phyloP scores from a whole-genome alignment of 1,284 basidiomycete species.

The Microbotryum intermedium region DNA sequence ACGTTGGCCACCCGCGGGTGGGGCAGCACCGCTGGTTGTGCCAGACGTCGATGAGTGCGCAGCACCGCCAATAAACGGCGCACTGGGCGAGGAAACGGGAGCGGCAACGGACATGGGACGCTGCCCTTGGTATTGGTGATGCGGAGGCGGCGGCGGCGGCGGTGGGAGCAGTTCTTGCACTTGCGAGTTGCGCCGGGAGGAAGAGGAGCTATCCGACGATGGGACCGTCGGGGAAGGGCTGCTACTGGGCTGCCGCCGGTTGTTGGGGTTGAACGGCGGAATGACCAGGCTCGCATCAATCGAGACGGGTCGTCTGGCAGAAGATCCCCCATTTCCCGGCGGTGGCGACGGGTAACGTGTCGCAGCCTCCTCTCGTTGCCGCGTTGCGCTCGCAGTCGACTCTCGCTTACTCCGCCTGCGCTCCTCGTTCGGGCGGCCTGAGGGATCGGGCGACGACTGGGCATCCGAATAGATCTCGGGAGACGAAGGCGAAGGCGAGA shows the following conservation, averaged over 20 bases:
- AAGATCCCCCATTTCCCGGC: not conserved
- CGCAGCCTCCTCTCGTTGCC: conserved; percentile 2
- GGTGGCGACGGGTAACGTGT: conserved; percentile 20
- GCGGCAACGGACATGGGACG: conserved; percentile 5
- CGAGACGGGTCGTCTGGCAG: not conserved
- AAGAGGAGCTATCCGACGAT: not conserved
- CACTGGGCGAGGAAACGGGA: not conserved
- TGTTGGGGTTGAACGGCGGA: conserved; percentile 31
- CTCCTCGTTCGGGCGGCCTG: conserved; percentile 2
- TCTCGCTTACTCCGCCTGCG: conserved; percentile 17
- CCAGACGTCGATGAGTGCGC: too few relatives aligned
- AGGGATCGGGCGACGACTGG: not conserved
- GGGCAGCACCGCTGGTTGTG: too few relatives aligned
- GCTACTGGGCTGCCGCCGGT: conserved; percentile 8
- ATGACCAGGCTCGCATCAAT: conserved; percentile 26
- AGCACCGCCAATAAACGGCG: not conserved
- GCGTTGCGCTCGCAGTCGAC: conserved; percentile 3
- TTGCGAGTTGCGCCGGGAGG: conserved; percentile 2
- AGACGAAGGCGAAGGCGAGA: conserved; percentile 8
- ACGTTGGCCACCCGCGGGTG: not conserved
- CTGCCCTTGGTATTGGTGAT: not conserved
- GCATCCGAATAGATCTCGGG: not conserved
- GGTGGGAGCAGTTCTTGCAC: not conserved
- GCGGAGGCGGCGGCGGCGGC: conserved; percentile 1
- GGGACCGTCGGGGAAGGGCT: not conserved